Evolutionary conservation across 2,329 filamentous ascomycete species (phyloP), one percentile per base, ranked within the genome.

Genomic region (Dichotomopilus funicola): DNA sequence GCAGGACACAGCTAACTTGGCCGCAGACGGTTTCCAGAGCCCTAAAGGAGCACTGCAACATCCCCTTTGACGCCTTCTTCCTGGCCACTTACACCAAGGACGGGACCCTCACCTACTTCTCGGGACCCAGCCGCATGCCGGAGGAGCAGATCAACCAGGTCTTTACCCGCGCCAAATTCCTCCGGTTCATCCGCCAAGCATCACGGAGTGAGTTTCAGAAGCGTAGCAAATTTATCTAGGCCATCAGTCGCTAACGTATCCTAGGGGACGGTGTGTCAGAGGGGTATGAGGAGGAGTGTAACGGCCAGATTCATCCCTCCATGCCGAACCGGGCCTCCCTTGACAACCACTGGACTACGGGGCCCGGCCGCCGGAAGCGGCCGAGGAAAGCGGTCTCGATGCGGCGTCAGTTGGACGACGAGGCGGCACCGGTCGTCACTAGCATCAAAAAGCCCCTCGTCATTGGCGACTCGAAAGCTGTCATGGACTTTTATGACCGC

Each of bases 401-500:
- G 19, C 72, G 74, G n/a, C 73, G 73, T 34, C 62, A 67, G 3
- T 54, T 63, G 9, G 71, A 73, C 34, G 75, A 77, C 8, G 73
- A 74, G 11, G 63, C 69, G 2, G 68, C 73, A 3, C 70, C 73
- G 53, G 67, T 72, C 3, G 64, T 73, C 2, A 58, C 60, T 4
- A 66, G 72, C 2, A 65, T 72, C 0, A 77, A 72, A 52, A 74
- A 68, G 46, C 67, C 71, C 1, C 73, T 87, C 44, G 72, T 70
- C 42, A 78, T 87, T 46, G 75, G 78, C 19, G 77, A 86, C 57
- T 67, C 73, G 1, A 68, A 76, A 2, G 77, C 77, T 1, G 73
- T 87, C 1, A 79, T 78, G 71, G 73, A 73, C 7, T 85, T 85
- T 59, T 86, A 87, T 61, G 74, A 79, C 48, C 75, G 78, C 42